Percentiles rank a stretch among this genome's conserved stretches.
These are phyloP conservation scores for Jasminum sambac DNA, from an alignment of 257 asterid species.

Conservation along the genomic window DNA sequence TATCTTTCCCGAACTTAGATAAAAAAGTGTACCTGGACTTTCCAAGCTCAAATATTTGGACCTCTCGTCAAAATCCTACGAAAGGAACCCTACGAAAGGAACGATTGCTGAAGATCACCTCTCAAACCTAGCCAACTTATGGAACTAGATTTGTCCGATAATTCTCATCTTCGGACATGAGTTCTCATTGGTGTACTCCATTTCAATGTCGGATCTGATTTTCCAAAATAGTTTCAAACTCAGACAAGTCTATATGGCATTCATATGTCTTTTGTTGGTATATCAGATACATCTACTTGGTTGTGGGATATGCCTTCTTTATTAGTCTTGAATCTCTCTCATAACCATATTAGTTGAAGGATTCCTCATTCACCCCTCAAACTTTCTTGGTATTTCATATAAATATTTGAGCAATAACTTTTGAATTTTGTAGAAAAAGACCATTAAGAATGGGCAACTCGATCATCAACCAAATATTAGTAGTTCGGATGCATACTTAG, in stretches of 20 bases:
- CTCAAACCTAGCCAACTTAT: conserved; percentile 20
- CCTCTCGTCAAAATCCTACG: conserved; percentile 16
- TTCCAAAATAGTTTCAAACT: conserved; percentile 35
- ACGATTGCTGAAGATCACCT: conserved; percentile 24
- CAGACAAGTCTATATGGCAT: conserved; percentile 12
- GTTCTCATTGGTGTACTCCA: conserved; percentile 30
- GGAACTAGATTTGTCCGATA: conserved; percentile 18
- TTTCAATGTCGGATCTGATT: conserved; percentile 32
- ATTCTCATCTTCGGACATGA: conserved; percentile 16
- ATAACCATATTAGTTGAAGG: no score
- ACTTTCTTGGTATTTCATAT: no score
- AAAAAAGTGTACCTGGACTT: conserved; percentile 1
- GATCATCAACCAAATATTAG: no score
- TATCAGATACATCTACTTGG: conserved; percentile 33
- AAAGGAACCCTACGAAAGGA: conserved; percentile 29
- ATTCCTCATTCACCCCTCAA: no score
- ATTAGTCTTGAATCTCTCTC: no score
- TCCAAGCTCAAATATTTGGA: background rate
- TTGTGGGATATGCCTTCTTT: conserved; percentile 11
- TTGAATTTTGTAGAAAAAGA: no score
- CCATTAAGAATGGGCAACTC: no score
- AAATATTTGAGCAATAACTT: no score
- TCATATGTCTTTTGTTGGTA: conserved; percentile 27
- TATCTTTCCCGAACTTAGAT: background rate
- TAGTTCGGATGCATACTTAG: no score